Conservation (phyloP, 2,329 filamentous ascomycete genomes). For the Cryoendolithus antarcticus region DNA sequence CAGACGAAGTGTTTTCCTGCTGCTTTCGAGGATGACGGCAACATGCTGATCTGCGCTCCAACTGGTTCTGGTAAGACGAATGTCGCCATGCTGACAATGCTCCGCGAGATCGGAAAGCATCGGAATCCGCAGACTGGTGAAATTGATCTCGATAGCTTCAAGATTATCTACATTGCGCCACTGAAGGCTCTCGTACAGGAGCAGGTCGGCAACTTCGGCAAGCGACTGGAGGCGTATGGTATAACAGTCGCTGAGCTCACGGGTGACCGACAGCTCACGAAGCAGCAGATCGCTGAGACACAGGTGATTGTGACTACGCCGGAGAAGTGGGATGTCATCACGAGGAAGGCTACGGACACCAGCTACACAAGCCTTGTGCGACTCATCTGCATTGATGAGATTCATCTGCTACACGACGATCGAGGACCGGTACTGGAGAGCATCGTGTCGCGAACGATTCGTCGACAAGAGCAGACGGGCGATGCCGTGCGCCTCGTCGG, state of each 20-base stretch:
- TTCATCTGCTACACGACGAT: constrained; percentile 93
- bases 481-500: constrained; percentile 86
- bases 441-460: constrained; percentile 87
- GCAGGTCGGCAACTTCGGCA: constrained; percentile 94
- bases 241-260: constrained; percentile 92
- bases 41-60: constrained; percentile 94
- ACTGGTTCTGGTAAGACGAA: constrained; percentile 98
- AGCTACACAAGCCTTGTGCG: constrained; percentile 97
- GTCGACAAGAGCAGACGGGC: constrained; percentile 84
- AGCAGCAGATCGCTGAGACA: constrained; percentile 95
- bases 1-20: constrained; percentile 87
- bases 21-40: constrained; percentile 87
- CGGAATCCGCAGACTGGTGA: constrained; percentile 80
- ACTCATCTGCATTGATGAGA: constrained; percentile 93
- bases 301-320: constrained; percentile 97
- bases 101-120: constrained; percentile 94
- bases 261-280: constrained; percentile 93
- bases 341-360: constrained; percentile 88
- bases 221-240: constrained; percentile 77
- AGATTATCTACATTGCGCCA: constrained; percentile 95
- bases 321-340: constrained; percentile 99
- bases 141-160: constrained; percentile 91
- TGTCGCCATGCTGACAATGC: constrained; percentile 91
- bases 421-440: constrained; percentile 93
- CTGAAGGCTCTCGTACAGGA: constrained; percentile 93